Evolutionary conservation across 2,329 filamentous ascomycete species (phyloP), one percentile per base, ranked within the genome.

Genomic region (Diaporthe ilicicola): DNA sequence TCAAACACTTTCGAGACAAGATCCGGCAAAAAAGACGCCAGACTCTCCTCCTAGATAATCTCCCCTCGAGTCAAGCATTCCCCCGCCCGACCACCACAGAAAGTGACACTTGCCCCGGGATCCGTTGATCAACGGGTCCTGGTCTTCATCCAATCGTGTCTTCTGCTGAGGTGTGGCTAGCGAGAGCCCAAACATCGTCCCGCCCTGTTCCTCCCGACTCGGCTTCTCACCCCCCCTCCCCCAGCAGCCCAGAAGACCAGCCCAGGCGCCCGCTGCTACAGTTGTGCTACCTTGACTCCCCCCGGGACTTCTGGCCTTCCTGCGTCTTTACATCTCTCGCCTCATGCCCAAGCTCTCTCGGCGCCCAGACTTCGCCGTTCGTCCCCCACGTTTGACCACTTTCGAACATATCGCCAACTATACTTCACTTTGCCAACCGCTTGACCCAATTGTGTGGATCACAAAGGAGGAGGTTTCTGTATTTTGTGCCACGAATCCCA

Each of bases 281-380:
- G 59, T 64, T 22, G 59, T 64, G 59, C 59, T 50, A 64, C 46
- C 65, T 44, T 9, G 46, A 54, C 54, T 39, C 27, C 46, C 61
- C 51, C 32, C 50, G 24, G 29, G 5, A 50, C 19, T 48, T 53
- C 51, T 69, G 48, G 55, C 56, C 71, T 39, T 56, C 56, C 22
- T 75, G 46, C 53, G 42, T 56, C 50, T 51, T 51, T 24, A 55
- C 64, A 48, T 74, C 71, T 70, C 64, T 74, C 69, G 69, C 70
- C 69, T 75, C 68, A 34, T 73, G 69, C 74, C 76, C 73, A 78
- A 77, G 75, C 78, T 76, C 78, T 81, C 81, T 82, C 76, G 81
- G 81, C 81, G 81, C 80, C 81, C 80, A 83, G 81, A 78, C 77
- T 77, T 77, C 73, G 29, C 73, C 72, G 73, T 73, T 74, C 74